phyloP scores from a whole-genome alignment of 1,139 yeast species.

The Geotrichum reessii region DNA sequence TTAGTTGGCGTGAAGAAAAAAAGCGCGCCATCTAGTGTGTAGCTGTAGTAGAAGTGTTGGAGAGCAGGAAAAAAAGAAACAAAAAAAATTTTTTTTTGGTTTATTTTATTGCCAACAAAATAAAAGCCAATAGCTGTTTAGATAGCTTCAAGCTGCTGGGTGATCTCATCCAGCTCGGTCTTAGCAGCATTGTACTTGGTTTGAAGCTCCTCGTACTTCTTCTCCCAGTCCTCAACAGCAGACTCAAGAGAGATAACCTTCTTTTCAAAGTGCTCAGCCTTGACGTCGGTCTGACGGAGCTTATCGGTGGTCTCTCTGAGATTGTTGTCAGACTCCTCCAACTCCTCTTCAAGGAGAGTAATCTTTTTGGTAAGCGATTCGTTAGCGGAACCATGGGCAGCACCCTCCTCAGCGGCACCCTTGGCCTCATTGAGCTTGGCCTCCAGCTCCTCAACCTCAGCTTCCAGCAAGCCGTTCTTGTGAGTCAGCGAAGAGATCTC shows the following conservation, averaged over 20 bases:
- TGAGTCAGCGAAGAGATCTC: constrained; percentile 89
- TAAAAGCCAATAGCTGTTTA: too few species aligned
- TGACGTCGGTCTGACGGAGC: constrained; percentile 92
- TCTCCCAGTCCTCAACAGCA: constrained; percentile 89
- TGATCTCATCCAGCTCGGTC: constrained; percentile 89
- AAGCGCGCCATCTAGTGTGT: not conserved
- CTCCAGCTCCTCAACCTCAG: constrained; percentile 86
- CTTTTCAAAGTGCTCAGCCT: constrained; percentile 95
- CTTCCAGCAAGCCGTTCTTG: constrained; percentile 86
- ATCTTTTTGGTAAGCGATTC: constrained; percentile 90
- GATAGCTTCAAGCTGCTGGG: constrained; percentile 86
- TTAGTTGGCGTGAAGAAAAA: not conserved
- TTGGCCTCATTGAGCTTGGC: constrained; percentile 71
- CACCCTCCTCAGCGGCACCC: constrained; percentile 88
- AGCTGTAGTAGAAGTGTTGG: not conserved
- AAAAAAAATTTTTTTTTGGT: too few species aligned
- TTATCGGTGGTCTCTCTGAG: constrained; percentile 90
- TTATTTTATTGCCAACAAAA: not conserved
- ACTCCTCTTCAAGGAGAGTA: constrained; percentile 85
- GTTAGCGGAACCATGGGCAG: constrained; percentile 80
- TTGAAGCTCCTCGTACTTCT: constrained; percentile 82
- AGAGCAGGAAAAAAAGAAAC: not conserved
- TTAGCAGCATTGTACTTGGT: constrained; percentile 76
- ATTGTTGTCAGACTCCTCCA: constrained; percentile 88
- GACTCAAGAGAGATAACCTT: constrained; percentile 86